Conservation (phyloP, 306 rosid species). For the Rosa persica region DNA sequence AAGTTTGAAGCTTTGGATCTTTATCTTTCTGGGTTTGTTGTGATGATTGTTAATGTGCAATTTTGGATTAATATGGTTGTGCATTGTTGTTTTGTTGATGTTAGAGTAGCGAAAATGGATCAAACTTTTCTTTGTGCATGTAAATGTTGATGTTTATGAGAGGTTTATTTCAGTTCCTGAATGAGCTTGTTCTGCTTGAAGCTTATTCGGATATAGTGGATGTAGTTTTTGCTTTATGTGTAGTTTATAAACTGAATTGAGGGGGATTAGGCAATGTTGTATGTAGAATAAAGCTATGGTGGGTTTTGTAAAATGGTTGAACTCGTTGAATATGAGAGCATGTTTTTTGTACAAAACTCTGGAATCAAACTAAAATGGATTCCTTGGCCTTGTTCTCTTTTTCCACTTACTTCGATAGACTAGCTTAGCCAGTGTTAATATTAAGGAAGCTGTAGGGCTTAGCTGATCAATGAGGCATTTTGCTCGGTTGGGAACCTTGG, state of each 20-base stretch:
- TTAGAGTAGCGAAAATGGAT: neutral
- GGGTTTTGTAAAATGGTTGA: neutral
- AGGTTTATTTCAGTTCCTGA: too few relatives aligned
- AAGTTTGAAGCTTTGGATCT: neutral
- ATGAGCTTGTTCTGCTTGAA: too few relatives aligned
- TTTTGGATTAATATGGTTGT: neutral
- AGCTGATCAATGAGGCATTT: neutral
- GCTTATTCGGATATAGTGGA: neutral
- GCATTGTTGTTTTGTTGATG: neutral
- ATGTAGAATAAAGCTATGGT: neutral
- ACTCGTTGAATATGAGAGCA: neutral
- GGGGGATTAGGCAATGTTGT: neutral
- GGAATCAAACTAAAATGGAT: neutral
- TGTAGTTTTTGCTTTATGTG: neutral
- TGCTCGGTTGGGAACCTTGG: neutral
- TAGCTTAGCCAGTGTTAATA: neutral
- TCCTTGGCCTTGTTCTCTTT: neutral
- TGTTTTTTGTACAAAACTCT: neutral
- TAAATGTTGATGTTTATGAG: neutral
- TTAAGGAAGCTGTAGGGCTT: neutral
- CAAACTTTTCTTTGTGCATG: neutral
- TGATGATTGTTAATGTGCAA: neutral
- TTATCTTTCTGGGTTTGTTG: neutral
- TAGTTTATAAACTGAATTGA: neutral
- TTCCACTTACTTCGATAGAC: neutral